phyloP scores from a whole-genome alignment of 225 moss, liverwort and hornwort species.

The Antitrichia curtipendula region DNA sequence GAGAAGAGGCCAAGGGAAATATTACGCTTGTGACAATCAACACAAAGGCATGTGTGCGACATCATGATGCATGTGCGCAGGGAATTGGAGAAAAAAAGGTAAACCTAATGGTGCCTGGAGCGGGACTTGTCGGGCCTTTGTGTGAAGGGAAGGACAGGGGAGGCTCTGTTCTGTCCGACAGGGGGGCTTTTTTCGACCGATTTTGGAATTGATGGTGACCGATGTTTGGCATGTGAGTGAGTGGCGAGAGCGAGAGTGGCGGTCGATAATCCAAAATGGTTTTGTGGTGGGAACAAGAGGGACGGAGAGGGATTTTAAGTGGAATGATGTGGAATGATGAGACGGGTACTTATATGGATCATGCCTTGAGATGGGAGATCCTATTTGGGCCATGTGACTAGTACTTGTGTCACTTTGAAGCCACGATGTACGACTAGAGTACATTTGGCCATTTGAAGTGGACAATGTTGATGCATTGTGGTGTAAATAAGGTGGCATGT shows the following conservation, averaged over 20 bases:
- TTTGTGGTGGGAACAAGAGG: too few relatives aligned
- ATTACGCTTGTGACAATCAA: too few relatives aligned
- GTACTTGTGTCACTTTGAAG: neutral
- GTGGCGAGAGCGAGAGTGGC: too few relatives aligned
- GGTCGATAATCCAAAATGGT: too few relatives aligned
- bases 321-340: neutral
- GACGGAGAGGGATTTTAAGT: too few relatives aligned
- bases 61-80: too few relatives aligned
- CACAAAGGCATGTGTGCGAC: too few relatives aligned
- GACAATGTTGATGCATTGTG: neutral
- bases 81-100: too few relatives aligned
- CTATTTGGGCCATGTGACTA: neutral
- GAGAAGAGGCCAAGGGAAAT: too few relatives aligned
- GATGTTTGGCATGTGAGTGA: neutral
- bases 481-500: accelerated
- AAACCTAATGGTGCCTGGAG: too few relatives aligned
- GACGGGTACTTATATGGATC: neutral
- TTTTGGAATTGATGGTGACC: neutral
- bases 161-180: neutral
- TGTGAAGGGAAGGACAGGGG: too few relatives aligned
- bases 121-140: too few relatives aligned
- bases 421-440: neutral
- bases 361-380: neutral
- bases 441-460: neutral
- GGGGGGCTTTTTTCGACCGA: neutral